Conservation (phyloP, 129 eudicot genomes). For the Pulicaria dysenterica region DNA sequence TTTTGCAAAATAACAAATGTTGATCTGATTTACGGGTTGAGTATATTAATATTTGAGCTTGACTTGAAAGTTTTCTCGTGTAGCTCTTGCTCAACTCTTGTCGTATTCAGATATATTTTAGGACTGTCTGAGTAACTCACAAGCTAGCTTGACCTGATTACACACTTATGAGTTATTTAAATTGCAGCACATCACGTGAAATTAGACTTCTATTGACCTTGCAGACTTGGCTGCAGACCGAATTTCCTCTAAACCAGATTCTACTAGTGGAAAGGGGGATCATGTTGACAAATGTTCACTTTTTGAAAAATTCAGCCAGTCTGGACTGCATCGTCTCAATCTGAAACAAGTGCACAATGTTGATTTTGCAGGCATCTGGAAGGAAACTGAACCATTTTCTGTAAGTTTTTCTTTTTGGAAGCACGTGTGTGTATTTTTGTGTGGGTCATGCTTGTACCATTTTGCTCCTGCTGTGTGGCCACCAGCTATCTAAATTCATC, state of each 20-base stretch:
- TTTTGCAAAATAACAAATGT: no score
- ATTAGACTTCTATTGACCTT: conserved; percentile 4
- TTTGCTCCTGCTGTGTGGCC: neutral
- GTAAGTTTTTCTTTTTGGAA: conserved; percentile 39
- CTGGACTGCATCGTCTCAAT: conserved; percentile 71
- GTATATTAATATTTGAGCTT: neutral
- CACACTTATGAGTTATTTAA: neutral
- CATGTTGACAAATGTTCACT: conserved; percentile 42
- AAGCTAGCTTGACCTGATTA: neutral
- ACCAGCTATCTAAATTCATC: neutral
- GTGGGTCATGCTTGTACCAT: neutral
- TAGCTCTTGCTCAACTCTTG: neutral
- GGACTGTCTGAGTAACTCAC: neutral
- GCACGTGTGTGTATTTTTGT: neutral
- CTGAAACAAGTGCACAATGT: conserved; percentile 40
- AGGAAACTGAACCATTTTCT: conserved; percentile 58
- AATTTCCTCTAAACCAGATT: conserved; percentile 6
- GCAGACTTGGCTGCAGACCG: conserved; percentile 17
- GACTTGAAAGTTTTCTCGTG: neutral
- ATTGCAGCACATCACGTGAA: neutral
- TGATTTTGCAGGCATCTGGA: conserved; percentile 60
- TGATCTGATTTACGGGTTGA: neutral
- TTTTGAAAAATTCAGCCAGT: conserved; percentile 63
- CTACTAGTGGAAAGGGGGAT: conserved; percentile 25
- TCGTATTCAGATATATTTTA: neutral